Base-by-base conservation (phyloP, 2,329 filamentous ascomycete species). In the Sarocladium oryzae region DNA sequence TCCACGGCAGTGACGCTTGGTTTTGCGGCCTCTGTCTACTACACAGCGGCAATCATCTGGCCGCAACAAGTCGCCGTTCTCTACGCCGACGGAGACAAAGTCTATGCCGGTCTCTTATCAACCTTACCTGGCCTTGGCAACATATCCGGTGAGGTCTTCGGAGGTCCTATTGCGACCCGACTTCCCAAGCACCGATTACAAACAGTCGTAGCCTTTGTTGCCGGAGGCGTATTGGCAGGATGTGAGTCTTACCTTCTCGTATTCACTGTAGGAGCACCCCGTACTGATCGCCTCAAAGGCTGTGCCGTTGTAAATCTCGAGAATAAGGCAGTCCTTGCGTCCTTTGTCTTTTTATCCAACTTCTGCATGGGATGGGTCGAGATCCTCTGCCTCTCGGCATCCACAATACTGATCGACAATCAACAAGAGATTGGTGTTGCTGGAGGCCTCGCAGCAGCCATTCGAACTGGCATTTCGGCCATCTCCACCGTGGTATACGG, bases 11-110 rank as follows among this genome's bases (percentile, higher is more conserved):
- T 66, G n/a, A 55, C 61, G 26, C 57, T 63, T 10, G 60, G 59
- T 8, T 52, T 66, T n/a, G 65, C 59, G 4, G 64, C 64, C 6
- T 56, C 59, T 13, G 60, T 67, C 26, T 68, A 66, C 55, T 67
- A 68, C 53, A 60, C 61, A 2, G 62, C 63, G 45, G 57, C 61
- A 11, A 62, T 68, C 46, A 56, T 68, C 18, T 58, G 56, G 40
- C 50, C 50, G 2, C 21, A n/a, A 15, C 40, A 48, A 16, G 28
- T 30, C 6, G n/a, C 18, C 30, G 40, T 52, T 52, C 53, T 16
- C 51, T 51, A 50, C 28, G 41, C 28, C 23, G 23, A 28, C 26
- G 41, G 26, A 8, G 23, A n/a, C 18, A 23, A 8, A 24, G 18
- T 23, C 10, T 24, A 24, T n/a, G 20, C 16, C 18, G 7, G 8